These are phyloP conservation scores for Leishmania mexicana DNA, from an alignment of 208 protist genomes.

Conservation along the genomic window DNA sequence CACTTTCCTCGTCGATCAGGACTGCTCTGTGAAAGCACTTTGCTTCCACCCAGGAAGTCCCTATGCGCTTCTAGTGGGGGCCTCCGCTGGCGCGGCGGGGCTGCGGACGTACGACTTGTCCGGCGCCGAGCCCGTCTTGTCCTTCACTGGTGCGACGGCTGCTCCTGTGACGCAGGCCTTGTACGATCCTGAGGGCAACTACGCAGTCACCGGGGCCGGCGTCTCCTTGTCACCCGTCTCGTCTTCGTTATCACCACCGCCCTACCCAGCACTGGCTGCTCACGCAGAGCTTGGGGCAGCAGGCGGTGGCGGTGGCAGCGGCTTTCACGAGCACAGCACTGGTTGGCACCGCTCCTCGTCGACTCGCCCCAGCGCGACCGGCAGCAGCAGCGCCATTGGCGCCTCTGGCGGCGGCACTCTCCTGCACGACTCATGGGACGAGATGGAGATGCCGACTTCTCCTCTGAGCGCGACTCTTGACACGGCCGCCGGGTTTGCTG, in stretches of 20 bases:
- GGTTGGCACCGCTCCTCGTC: slow-evolving; percentile 23
- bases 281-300: neutral
- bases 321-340: slow-evolving; percentile 8
- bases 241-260: neutral
- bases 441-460: slow-evolving; percentile 10
- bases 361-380: slow-evolving; percentile 1
- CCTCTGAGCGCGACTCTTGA: slow-evolving; percentile 7
- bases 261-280: neutral
- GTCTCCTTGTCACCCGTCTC: slow-evolving; percentile 1
- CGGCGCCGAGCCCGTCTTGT: slow-evolving; percentile 30
- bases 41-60: slow-evolving; percentile 71
- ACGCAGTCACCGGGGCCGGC: slow-evolving; percentile 66
- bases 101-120: slow-evolving; percentile 70
- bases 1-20: slow-evolving; percentile 34
- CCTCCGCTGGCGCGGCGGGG: slow-evolving; percentile 37
- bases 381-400: slow-evolving; percentile 5
- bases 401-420: slow-evolving; percentile 6
- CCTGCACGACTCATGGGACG: slow-evolving; percentile 24
- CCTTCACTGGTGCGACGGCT: slow-evolving; percentile 38
- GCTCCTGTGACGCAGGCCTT: slow-evolving; percentile 66
- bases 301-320: neutral
- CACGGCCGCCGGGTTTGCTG: neutral
- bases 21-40: slow-evolving; percentile 60
- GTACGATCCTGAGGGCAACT: slow-evolving; percentile 74
- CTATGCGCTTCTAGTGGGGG: slow-evolving; percentile 66